Percentiles rank a stretch among this genome's conserved stretches.
Evolutionary conservation across 2,329 filamentous ascomycete genomes (phyloP).

Genomic region (Cryphonectria nitschkei): DNA sequence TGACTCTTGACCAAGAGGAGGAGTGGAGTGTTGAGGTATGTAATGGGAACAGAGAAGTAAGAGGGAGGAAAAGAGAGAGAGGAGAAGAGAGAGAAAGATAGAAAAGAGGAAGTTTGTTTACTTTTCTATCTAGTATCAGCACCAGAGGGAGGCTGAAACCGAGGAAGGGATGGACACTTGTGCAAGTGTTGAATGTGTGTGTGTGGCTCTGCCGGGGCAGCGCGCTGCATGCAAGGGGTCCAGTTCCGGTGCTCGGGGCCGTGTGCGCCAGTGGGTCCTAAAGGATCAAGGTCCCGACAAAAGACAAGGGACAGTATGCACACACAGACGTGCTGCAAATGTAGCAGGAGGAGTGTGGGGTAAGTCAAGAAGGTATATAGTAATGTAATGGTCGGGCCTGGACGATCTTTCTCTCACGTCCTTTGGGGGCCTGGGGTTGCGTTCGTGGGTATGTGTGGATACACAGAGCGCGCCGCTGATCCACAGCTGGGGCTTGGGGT

Average conservation of each 20-base stretch:
- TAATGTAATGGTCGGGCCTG: not conserved
- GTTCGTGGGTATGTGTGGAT: not conserved
- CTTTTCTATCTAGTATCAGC: slow-evolving; percentile 1
- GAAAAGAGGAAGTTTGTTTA: not conserved
- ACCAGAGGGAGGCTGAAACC: not conserved
- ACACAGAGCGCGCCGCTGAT: not conserved
- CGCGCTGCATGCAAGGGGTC: slow-evolving; percentile 4
- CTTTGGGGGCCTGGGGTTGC: no score
- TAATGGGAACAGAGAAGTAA: not conserved
- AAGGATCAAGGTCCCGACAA: not conserved
- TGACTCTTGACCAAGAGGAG: not conserved
- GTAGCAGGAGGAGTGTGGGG: not conserved
- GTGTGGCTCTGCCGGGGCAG: slow-evolving; percentile 8
- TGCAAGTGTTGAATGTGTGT: not conserved
- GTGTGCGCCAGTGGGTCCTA: not conserved
- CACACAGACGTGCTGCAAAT: not conserved
- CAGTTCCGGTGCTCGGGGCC: not conserved
- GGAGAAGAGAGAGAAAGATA: not conserved
- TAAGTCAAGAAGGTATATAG: not conserved
- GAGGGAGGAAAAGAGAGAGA: not conserved
- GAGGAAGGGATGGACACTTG: slow-evolving; percentile 3
- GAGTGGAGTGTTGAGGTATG: not conserved
- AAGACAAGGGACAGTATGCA: not conserved
- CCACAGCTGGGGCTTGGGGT: not conserved
- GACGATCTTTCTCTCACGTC: not conserved